phyloP scores from a whole-genome alignment of 768 basidiomycete species.

The Amanita molliuscula region DNA sequence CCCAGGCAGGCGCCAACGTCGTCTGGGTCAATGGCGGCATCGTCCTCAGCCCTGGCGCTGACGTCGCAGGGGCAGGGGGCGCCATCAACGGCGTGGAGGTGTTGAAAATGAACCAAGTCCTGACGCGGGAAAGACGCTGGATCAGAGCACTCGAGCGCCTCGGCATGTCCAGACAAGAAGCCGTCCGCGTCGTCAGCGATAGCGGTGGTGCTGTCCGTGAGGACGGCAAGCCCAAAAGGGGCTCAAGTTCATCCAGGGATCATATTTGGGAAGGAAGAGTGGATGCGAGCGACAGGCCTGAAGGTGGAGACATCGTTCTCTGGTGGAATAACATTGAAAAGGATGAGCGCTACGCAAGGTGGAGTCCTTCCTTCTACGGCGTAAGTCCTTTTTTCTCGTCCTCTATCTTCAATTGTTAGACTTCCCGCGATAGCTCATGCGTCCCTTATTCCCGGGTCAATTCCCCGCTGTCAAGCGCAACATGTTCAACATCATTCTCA shows the following conservation, averaged over 20 bases:
- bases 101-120: constrained; percentile 57
- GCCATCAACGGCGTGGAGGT: constrained; percentile 49
- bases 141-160: constrained; percentile 49
- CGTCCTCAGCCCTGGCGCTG: constrained; percentile 21
- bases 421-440: constrained; percentile 44
- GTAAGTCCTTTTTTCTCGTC: constrained; percentile 23
- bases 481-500: constrained; percentile 73
- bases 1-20: constrained; percentile 40
- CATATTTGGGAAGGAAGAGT: constrained; percentile 60
- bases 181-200: constrained; percentile 67
- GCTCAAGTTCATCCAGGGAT: not conserved
- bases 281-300: constrained; percentile 80
- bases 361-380: constrained; percentile 37
- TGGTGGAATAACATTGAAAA: constrained; percentile 93
- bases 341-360: constrained; percentile 53
- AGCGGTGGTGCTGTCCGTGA: constrained; percentile 22
- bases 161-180: constrained; percentile 54
- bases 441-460: constrained; percentile 71
- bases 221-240: constrained; percentile 22
- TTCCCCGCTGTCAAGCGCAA: constrained; percentile 70
- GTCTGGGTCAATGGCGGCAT: constrained; percentile 78
- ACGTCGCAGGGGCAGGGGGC: constrained; percentile 14
- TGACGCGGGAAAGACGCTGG: constrained; percentile 62
- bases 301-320: constrained; percentile 62
- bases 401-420: not conserved